Conservation (phyloP, 306 rosid species). For the Medicago arabica region DNA sequence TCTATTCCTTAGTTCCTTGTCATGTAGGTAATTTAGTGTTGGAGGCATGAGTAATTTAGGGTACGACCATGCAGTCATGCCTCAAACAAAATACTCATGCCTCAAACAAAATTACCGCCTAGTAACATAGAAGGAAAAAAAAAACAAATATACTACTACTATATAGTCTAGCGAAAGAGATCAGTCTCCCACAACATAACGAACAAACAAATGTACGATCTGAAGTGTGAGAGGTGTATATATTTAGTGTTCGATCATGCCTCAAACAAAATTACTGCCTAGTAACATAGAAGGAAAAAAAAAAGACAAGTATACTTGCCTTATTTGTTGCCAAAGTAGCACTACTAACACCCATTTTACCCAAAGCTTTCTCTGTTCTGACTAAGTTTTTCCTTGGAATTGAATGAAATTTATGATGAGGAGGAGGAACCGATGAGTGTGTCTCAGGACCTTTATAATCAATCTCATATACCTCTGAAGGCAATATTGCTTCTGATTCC, state of each 20-base stretch:
- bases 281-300: neutral
- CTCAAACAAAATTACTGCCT: neutral
- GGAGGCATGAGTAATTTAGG: too few species aligned
- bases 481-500: constrained; percentile 46
- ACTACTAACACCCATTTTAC: neutral
- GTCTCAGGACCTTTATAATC: constrained; percentile 98
- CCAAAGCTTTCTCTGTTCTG: constrained; percentile 35
- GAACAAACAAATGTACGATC: neutral
- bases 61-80: too few species aligned
- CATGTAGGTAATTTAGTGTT: too few species aligned
- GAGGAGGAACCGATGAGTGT: constrained; percentile 80
- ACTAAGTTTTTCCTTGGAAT: constrained; percentile 25
- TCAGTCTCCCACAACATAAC: neutral
- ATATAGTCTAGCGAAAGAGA: neutral
- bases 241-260: too few species aligned
- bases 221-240: neutral
- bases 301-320: constrained; percentile 39
- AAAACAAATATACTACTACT: too few species aligned
- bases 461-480: constrained; percentile 66
- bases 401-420: constrained; percentile 50
- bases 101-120: too few species aligned
- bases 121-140: too few species aligned
- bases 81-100: too few species aligned
- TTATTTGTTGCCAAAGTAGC: constrained; percentile 39
- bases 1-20: too few species aligned